phyloP scores from a whole-genome alignment of 225 moss, liverwort and hornwort species.

The Thuidium tamariscinum region DNA sequence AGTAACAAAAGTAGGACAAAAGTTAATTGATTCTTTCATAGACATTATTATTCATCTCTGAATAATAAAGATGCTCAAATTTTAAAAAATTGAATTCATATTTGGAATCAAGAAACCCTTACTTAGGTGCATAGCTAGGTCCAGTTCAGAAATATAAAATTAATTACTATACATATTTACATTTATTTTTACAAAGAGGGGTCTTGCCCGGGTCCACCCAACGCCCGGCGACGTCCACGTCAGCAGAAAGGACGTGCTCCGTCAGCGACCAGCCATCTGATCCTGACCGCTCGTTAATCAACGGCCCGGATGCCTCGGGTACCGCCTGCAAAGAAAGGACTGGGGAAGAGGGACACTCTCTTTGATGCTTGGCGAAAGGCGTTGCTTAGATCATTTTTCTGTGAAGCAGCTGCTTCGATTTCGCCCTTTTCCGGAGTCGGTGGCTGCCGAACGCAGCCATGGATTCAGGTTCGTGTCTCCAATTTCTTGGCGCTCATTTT shows the following conservation, averaged over 20 bases:
- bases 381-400: neutral
- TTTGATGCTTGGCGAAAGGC: neutral
- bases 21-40: fast-evolving
- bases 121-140: neutral
- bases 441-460: constrained; percentile 12
- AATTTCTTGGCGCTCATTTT: neutral
- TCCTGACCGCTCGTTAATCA: neutral
- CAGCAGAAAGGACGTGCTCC: neutral
- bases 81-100: neutral
- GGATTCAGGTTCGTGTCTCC: constrained; percentile 27
- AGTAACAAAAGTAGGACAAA: neutral
- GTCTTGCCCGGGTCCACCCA: neutral
- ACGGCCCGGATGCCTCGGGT: neutral
- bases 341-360: neutral
- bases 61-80: neutral
- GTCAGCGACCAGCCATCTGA: neutral
- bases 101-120: neutral
- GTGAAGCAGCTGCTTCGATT: neutral
- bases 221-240: neutral
- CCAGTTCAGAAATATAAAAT: neutral
- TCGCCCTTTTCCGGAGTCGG: neutral
- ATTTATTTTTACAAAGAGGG: neutral
- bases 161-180: neutral
- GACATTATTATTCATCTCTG: no score
- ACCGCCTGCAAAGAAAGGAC: neutral